phyloP scores from a whole-genome alignment of 2,329 filamentous ascomycete species.

The Aureobasidium sp. region DNA sequence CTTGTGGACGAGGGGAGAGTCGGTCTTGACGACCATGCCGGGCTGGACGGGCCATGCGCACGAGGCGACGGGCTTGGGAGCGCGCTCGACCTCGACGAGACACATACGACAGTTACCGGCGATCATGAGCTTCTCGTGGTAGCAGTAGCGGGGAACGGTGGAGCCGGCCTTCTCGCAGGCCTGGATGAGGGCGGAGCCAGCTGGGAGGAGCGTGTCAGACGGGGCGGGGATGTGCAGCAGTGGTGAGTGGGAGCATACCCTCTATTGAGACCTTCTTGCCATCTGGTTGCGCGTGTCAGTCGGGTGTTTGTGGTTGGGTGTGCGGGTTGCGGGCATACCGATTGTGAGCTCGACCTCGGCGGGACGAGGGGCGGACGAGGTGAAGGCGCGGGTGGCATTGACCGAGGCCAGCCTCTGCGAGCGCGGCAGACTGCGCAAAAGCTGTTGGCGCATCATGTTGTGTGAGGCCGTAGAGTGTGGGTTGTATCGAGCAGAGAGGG shows the following conservation, averaged over 20 bases:
- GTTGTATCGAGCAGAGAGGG: slow-evolving; percentile 18
- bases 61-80: slow-evolving; percentile 94
- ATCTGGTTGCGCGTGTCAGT: slow-evolving; percentile 52
- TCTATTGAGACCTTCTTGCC: slow-evolving; percentile 97
- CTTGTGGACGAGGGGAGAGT: slow-evolving; percentile 93
- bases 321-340: slow-evolving; percentile 50
- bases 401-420: slow-evolving; percentile 45
- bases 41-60: slow-evolving; percentile 98
- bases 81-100: slow-evolving; percentile 92
- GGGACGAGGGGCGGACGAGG: slow-evolving; percentile 67
- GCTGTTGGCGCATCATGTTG: slow-evolving; percentile 58
- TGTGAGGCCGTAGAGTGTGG: slow-evolving; percentile 18
- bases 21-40: slow-evolving; percentile 98
- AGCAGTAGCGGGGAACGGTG: slow-evolving; percentile 94
- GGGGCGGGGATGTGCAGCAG: background rate
- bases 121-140: slow-evolving; percentile 99
- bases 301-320: background rate
- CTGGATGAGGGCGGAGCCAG: slow-evolving; percentile 94
- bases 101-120: slow-evolving; percentile 99
- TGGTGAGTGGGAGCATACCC: slow-evolving; percentile 50
- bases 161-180: slow-evolving; percentile 96
- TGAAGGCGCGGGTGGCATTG: slow-evolving; percentile 69
- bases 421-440: slow-evolving; percentile 56
- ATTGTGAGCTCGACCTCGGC: slow-evolving; percentile 97
- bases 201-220: slow-evolving; percentile 42